Percentiles rank a stretch among this genome's conserved stretches.
Conservation (phyloP, 495 filamentous ascomycete species). For the Immersiella caudata region DNA sequence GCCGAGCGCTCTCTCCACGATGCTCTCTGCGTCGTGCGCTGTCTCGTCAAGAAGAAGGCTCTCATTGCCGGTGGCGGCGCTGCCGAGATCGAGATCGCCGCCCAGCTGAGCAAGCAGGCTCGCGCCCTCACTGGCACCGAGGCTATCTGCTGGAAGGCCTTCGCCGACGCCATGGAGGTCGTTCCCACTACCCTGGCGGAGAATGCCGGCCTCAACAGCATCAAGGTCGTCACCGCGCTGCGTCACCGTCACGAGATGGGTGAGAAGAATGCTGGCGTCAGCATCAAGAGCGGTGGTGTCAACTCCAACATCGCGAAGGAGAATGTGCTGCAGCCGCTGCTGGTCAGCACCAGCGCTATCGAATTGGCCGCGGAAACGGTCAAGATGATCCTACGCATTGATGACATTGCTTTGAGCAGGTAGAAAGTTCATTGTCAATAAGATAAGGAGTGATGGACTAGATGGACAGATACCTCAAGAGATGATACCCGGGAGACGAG, state of each 20-base stretch:
- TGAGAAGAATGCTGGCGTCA: constrained; percentile 93
- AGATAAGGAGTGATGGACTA: constrained; percentile 2
- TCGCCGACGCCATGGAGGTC: constrained; percentile 96
- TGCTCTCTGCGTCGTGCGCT: constrained; percentile 95
- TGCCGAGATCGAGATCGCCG: constrained; percentile 91
- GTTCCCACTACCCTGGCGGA: constrained; percentile 96
- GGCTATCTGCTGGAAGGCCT: constrained; percentile 97
- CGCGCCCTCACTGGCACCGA: constrained; percentile 85
- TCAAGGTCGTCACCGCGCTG: constrained; percentile 98
- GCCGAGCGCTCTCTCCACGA: constrained; percentile 96
- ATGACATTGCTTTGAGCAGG: constrained; percentile 74
- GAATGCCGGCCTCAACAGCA: constrained; percentile 95
- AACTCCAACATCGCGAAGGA: constrained; percentile 94
- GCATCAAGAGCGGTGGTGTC: constrained; percentile 95
- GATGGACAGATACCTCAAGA: not conserved
- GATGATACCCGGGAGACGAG: not conserved
- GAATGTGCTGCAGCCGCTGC: constrained; percentile 93
- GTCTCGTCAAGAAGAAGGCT: constrained; percentile 97
- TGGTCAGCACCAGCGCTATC: constrained; percentile 96
- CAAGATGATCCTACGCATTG: constrained; percentile 97
- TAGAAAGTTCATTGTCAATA: constrained; percentile 23
- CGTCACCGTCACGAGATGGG: constrained; percentile 91
- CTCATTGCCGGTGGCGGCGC: constrained; percentile 96
- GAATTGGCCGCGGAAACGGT: constrained; percentile 96
- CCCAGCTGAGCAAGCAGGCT: constrained; percentile 76